phyloP scores from a whole-genome alignment of 1,284 basidiomycete species.

The Leccinum subrobustum region DNA sequence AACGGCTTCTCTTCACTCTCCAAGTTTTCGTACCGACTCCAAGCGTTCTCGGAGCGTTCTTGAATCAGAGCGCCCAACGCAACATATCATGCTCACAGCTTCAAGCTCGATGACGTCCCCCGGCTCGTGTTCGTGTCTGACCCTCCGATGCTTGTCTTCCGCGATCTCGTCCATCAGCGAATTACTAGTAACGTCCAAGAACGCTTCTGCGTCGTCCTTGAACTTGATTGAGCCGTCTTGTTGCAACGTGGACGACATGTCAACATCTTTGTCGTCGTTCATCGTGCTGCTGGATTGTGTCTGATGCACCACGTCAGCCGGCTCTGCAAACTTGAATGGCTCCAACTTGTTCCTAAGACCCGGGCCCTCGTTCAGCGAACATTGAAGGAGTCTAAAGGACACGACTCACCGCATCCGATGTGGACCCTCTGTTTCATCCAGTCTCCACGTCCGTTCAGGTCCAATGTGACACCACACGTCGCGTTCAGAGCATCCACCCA shows the following conservation, averaged over 20 bases:
- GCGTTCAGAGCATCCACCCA: no score
- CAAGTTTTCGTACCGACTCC: no score
- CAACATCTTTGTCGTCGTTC: constrained; percentile 14
- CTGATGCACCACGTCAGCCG: not conserved
- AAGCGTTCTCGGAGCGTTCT: no score
- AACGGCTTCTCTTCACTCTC: constrained; percentile 67
- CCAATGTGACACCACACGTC: no score
- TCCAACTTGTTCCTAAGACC: constrained; percentile 69
- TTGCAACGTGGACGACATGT: constrained; percentile 17
- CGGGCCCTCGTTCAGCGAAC: no score
- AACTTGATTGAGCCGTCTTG: constrained; percentile 14
- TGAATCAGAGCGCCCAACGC: constrained; percentile 41
- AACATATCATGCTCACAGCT: constrained; percentile 79
- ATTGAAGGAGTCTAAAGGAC: no score
- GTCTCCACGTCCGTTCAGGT: no score
- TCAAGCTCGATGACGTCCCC: constrained; percentile 80
- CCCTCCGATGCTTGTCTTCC: constrained; percentile 76
- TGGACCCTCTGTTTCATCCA: no score
- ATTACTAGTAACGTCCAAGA: constrained; percentile 19
- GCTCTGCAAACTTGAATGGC: constrained; percentile 44
- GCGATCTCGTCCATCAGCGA: constrained; percentile 68
- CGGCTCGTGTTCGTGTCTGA: constrained; percentile 83
- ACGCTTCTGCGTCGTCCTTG: constrained; percentile 17
- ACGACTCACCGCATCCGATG: no score
- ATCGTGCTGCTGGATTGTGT: not conserved